These are phyloP conservation scores for Puccinia coronata DNA, from an alignment of 1,284 basidiomycete genomes.

Conservation along the genomic window DNA sequence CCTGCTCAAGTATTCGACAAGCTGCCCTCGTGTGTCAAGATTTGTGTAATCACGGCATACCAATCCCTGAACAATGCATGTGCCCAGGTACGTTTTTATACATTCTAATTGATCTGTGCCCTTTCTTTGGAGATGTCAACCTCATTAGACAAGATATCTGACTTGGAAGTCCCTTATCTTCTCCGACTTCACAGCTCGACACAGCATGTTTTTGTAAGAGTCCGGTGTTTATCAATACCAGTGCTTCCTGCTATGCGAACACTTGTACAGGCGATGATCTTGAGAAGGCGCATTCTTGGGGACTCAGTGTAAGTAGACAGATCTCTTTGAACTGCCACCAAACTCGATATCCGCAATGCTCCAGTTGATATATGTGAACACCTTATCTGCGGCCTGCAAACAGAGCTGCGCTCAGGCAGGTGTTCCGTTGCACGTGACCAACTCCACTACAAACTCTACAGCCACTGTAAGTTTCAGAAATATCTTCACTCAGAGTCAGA, in stretches of 20 bases:
- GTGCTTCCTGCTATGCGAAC: neutral
- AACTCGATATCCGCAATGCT: neutral
- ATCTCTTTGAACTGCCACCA: neutral
- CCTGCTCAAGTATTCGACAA: neutral
- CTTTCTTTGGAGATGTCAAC: neutral
- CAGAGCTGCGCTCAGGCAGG: slow-evolving; percentile 15
- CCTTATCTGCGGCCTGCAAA: neutral
- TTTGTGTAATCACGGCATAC: slow-evolving; percentile 22
- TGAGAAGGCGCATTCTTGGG: slow-evolving; percentile 6
- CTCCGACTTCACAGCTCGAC: slow-evolving; percentile 19
- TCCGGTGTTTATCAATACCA: neutral
- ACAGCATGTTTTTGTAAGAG: slow-evolving; percentile 31
- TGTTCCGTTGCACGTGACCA: neutral
- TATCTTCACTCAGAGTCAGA: neutral
- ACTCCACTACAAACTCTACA: neutral
- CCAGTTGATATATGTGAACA: neutral
- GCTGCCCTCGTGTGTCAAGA: slow-evolving; percentile 8
- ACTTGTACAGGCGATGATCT: neutral
- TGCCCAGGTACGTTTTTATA: slow-evolving; percentile 10
- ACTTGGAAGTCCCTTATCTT: no score
- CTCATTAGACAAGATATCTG: no score
- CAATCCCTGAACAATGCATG: slow-evolving; percentile 17
- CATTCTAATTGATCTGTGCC: neutral
- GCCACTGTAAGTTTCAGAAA: neutral
- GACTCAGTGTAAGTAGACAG: slow-evolving; percentile 1